phyloP scores from a whole-genome alignment of 139 green algal species.

The Microglena sp. region DNA sequence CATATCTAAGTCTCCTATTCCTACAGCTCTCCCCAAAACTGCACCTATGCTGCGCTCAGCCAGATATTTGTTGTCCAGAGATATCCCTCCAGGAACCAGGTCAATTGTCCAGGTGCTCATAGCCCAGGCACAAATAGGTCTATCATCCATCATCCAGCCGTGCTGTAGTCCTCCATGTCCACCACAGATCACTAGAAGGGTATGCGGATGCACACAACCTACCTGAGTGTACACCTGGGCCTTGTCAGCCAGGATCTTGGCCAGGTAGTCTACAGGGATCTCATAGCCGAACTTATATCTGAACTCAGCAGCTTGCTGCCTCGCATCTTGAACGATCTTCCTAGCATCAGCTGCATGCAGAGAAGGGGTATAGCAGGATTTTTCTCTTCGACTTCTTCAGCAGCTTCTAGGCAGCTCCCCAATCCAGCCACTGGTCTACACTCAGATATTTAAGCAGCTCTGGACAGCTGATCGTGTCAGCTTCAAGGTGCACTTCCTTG shows the following conservation, averaged over 20 bases:
- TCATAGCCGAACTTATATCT: constrained; percentile 93
- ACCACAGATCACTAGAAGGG: background rate
- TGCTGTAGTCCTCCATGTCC: background rate
- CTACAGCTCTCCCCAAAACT: too few species aligned
- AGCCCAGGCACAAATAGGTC: too few species aligned
- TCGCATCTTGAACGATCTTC: constrained; percentile 78
- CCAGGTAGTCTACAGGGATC: constrained; percentile 87
- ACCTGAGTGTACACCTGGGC: constrained; percentile 97
- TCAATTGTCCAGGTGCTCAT: too few species aligned
- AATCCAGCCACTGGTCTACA: too few species aligned
- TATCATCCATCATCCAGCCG: background rate
- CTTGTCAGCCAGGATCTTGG: constrained; percentile 85
- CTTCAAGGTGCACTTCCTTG: too few species aligned
- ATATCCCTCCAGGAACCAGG: background rate
- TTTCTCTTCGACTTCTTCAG: too few species aligned
- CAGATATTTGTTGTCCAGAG: background rate
- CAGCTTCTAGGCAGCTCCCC: too few species aligned
- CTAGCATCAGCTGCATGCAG: constrained; percentile 66
- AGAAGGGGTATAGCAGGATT: too few species aligned
- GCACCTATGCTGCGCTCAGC: background rate
- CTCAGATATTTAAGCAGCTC: too few species aligned
- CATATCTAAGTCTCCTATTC: too few species aligned
- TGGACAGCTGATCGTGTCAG: too few species aligned
- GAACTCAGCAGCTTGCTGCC: constrained; percentile 86
- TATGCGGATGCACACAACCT: background rate